Base-by-base conservation (phyloP, 164 flowering plant species). In the Dillenia suffruticosa region DNA sequence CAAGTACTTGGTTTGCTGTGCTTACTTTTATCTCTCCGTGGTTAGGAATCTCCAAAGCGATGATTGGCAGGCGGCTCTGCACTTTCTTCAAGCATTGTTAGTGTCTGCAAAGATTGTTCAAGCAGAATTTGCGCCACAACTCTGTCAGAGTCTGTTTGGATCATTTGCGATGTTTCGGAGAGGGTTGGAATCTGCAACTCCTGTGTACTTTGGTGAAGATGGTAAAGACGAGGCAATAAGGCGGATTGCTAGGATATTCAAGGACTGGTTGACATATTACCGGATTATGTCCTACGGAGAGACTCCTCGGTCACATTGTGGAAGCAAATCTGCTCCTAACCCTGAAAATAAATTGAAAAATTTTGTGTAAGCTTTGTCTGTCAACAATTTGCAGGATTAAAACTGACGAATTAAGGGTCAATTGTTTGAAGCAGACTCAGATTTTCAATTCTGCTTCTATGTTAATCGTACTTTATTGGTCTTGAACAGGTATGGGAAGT, bases 81-180 rank as follows among this genome's bases (percentile, higher is more conserved):
- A 89, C 74, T 87, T 87, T 61, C 83, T 89, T 15, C 96, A 87
- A 66, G 85, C 96, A 9, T 10, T 89, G 22, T 43, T 79, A 63
- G 84, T 85, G 15, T 76, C 71, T 2, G 92, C 96, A 0, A 40
- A 62, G 51, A 68, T 73, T 49, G 73, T 85, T 12, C 62, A 63
- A n/a, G 59, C 17, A 12, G 83, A 84, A 57, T 56, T 87, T 54
- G 79, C 79, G 0, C 84, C 84, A 1, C 74, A 74, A 46, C 75
- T 89, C 10, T 87, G 88, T 61, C 56, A 61, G 50, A 70, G 26
- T 46, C 68, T 87, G 11, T 70, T 83, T 48, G 58, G 58, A 19
- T 64, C 73, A 9, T 59, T 58, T 54, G 11, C 43, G 4, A 19
- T 26, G 47, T 50, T 50, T n/a, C 10, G 40, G 45, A 62, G 53